Base-by-base conservation (phyloP, 73 alveolate species). In the Paramecium pentaurelia region DNA sequence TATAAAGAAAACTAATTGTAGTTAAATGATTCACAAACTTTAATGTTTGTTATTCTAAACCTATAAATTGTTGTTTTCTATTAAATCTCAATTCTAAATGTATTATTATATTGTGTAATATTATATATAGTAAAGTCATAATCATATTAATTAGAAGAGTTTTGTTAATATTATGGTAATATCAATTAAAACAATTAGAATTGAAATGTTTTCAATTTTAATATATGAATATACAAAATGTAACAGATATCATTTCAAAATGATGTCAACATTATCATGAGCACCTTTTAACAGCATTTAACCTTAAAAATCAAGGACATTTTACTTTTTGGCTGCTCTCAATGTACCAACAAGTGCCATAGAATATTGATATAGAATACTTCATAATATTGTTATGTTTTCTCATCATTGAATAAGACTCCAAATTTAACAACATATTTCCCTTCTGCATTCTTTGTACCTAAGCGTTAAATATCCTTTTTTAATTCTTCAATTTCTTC, bases 261-360 rank as follows among this genome's bases (percentile, higher is more conserved):
- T 80, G n/a, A 80, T 80, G 16, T 80, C 77, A n/a, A 44, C 77
- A 12, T 80, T 80, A 7, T 80, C 77, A 80, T 80, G 77, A 38
- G 28, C 47, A 9, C 91, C 91, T 36, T 80, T 80, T 20, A 80
- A 36, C 3, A 80, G 75, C 91, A 80, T 80, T 47, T 80, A 22
- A 4, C 91, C 91, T 49, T 80, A 36, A 80, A 80, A 80, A 20
- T 80, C 75, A 28, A 80, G 36, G n/a, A 80, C 91, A 9, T 64
- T 64, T 16, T 80, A 25, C 18, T 80, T 80, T 80, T 80, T 80
- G 20, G 91, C 91, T 44, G 91, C 91, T 44, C 91, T 80, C 44
- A 80, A 47, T 20, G 91, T 80, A 80, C 91, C 91, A 45, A 80
- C 91, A 14, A 80, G 32, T 14, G 91, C 91, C 91, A 16, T 80